A percentile compares a stretch with the other conserved stretches of the same genome.
These are phyloP conservation scores for Pichia sp. DNA, from an alignment of 1,139 yeast genomes.

Conservation along the genomic window DNA sequence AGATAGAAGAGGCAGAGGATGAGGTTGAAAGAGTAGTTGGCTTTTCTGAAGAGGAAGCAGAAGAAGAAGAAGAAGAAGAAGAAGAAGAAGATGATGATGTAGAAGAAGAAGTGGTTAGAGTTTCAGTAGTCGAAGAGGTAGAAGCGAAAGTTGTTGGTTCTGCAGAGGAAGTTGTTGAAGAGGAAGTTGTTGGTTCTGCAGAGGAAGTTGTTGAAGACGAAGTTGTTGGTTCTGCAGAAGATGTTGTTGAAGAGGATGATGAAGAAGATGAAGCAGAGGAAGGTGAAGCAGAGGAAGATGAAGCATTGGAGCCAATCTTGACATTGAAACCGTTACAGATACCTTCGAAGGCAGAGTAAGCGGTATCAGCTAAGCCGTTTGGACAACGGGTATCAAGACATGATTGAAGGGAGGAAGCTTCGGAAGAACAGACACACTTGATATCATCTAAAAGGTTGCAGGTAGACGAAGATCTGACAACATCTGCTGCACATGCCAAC, in stretches of 20 bases:
- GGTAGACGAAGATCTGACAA: constrained; percentile 44
- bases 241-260: constrained; percentile 14
- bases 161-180: constrained; percentile 10
- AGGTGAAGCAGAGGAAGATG: constrained; percentile 13
- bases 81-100: constrained; percentile 12
- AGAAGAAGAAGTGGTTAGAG: constrained; percentile 6
- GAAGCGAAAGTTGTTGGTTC: constrained; percentile 6
- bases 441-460: constrained; percentile 57
- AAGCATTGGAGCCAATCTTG: constrained; percentile 17
- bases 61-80: constrained; percentile 11
- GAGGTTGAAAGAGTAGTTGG: constrained; percentile 2
- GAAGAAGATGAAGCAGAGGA: constrained; percentile 13
- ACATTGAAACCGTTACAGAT: constrained; percentile 43
- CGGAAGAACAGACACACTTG: constrained; percentile 55
- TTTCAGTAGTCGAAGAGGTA: constrained; percentile 9
- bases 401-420: constrained; percentile 41
- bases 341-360: constrained; percentile 47
- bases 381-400: constrained; percentile 69
- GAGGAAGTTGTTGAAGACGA: constrained; percentile 17
- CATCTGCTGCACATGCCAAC: constrained; percentile 77
- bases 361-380: constrained; percentile 46
- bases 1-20: not conserved
- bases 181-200: constrained; percentile 13
- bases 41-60: constrained; percentile 1
- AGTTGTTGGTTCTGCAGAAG: constrained; percentile 10